Percentiles rank a stretch among this genome's conserved stretches.
Evolutionary conservation across 2,329 filamentous ascomycete species (phyloP).

Genomic region (Ophiognomonia clavigignenti-juglandacearum): DNA sequence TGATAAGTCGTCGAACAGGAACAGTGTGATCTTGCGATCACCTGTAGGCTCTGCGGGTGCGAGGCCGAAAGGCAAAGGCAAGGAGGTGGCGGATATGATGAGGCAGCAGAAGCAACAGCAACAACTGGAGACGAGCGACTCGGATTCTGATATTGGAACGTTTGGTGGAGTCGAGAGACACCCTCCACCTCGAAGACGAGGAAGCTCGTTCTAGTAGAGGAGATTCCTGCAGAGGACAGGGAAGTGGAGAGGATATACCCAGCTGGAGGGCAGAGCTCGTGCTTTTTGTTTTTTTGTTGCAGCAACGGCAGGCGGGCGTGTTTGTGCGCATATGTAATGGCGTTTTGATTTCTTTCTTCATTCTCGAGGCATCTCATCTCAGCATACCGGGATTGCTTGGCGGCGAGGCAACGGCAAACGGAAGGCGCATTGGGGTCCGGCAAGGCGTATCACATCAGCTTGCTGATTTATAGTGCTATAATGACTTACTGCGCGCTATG

Average conservation of each 20-base stretch:
- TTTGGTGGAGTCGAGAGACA: conserved; percentile 7
- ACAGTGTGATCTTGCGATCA: conserved; percentile 25
- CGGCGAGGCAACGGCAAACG: conserved; percentile 2
- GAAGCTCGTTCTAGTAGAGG: conserved; percentile 32
- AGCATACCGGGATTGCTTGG: conserved; percentile 1
- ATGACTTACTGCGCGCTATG: background rate
- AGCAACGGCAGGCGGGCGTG: no score
- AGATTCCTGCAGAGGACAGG: no score
- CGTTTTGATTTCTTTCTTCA: conserved; percentile 1
- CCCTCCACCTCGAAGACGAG: conserved; percentile 27
- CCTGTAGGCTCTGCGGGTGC: conserved; percentile 23
- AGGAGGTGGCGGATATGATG: conserved; percentile 41
- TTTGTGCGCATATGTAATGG: conserved; percentile 8
- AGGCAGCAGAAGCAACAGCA: conserved; percentile 36
- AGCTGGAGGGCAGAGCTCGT: background rate
- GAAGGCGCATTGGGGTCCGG: background rate
- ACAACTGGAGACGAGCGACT: no score
- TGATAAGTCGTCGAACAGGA: conserved; percentile 20
- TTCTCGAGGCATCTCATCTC: background rate
- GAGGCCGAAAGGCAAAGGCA: conserved; percentile 42
- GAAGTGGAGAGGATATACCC: background rate
- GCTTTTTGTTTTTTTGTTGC: background rate
- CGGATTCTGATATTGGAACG: conserved; percentile 17
- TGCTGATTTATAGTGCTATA: background rate
- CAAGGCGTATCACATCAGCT: background rate